A percentile compares a stretch with the other conserved stretches of the same genome.
Conservation (phyloP, 768 basidiomycete species). For the Suillus bovinus region DNA sequence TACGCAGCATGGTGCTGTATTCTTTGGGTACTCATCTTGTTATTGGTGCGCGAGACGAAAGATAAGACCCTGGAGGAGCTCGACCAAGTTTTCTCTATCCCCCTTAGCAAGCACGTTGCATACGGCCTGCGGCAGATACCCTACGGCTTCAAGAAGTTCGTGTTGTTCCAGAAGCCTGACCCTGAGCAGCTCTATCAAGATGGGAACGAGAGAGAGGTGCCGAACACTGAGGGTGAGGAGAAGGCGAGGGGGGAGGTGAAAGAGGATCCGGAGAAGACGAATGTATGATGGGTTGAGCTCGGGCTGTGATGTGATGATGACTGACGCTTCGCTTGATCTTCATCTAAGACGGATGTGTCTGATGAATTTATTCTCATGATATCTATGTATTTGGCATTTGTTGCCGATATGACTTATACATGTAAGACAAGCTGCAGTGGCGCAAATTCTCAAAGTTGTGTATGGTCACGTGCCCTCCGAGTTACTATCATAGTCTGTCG, state of each 20-base stretch:
- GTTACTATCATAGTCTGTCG: no score
- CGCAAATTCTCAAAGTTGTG: no score
- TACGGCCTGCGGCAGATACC: constrained; percentile 58
- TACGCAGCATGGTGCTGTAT: constrained; percentile 63
- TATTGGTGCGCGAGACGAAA: constrained; percentile 74
- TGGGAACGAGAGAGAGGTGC: constrained; percentile 31
- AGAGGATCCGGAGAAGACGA: constrained; percentile 14
- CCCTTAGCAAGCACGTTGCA: constrained; percentile 52
- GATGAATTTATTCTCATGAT: neutral
- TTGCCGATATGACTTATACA: neutral
- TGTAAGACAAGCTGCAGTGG: no score
- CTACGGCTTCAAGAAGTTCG: constrained; percentile 51
- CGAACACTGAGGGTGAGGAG: constrained; percentile 12
- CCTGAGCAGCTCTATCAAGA: constrained; percentile 42
- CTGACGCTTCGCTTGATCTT: neutral
- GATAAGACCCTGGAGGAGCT: constrained; percentile 63
- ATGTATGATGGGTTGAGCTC: neutral
- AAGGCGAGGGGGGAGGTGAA: constrained; percentile 9
- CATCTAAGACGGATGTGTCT: neutral
- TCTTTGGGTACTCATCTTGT: constrained; percentile 55
- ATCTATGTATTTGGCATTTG: neutral
- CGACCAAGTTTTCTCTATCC: constrained; percentile 53
- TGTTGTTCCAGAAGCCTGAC: constrained; percentile 34
- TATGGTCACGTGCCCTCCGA: no score
- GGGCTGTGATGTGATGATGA: neutral